Percentiles rank a stretch among this genome's conserved stretches.
phyloP scores from a whole-genome alignment of 352 stramenopile species.

The Phytopythium helicoides region DNA sequence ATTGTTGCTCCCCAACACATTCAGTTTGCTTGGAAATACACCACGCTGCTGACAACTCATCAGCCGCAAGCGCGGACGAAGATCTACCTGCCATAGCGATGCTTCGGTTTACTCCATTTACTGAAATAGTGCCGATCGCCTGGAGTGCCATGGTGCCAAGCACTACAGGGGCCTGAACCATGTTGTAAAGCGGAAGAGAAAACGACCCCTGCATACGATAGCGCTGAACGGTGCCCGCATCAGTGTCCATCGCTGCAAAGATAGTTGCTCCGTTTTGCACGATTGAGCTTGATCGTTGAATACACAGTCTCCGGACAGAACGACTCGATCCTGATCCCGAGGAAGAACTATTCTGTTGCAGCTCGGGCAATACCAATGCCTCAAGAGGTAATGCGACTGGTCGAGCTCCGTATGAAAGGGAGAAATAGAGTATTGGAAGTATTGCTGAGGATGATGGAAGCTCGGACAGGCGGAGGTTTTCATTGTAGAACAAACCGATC shows the following conservation, averaged over 20 bases:
- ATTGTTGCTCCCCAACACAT: constrained; percentile 48
- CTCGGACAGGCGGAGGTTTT: constrained; percentile 43
- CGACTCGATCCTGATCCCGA: constrained; percentile 1
- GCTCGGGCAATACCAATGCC: constrained; percentile 33
- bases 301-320: constrained; percentile 31
- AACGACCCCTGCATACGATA: constrained; percentile 50
- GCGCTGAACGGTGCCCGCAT: constrained; percentile 33
- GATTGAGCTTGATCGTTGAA: constrained; percentile 54
- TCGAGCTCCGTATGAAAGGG: constrained; percentile 29
- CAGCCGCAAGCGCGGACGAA: background rate
- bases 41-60: background rate
- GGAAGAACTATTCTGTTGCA: constrained; percentile 10
- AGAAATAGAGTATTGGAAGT: constrained; percentile 45
- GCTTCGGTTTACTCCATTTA: constrained; percentile 45
- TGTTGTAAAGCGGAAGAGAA: constrained; percentile 62
- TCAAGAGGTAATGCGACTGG: constrained; percentile 41
- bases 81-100: constrained; percentile 12
- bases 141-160: constrained; percentile 59
- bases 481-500: constrained; percentile 43
- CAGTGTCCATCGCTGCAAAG: constrained; percentile 41
- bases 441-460: constrained; percentile 12
- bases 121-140: constrained; percentile 33
- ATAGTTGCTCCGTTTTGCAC: constrained; percentile 48
- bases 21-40: constrained; percentile 3
- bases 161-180: constrained; percentile 58